Evolutionary conservation across 805 yeast genomes (phyloP).

Genomic region (Barnettozyma siamensis): DNA sequence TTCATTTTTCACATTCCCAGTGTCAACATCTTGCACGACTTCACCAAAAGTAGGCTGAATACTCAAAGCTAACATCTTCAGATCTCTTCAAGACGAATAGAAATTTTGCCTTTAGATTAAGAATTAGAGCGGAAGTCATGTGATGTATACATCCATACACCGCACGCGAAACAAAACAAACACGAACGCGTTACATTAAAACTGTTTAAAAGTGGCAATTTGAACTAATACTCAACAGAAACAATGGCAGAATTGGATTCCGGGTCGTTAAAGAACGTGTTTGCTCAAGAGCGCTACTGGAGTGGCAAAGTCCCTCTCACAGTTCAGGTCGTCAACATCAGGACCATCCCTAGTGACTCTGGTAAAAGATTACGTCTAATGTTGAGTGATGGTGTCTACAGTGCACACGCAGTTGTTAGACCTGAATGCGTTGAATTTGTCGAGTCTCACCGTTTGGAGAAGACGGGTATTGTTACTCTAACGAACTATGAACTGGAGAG

Average conservation of each 20-base stretch:
- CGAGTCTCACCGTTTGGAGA: constrained; percentile 41
- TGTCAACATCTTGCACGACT: constrained; percentile 34
- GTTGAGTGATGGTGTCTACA: constrained; percentile 47
- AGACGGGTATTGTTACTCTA: constrained; percentile 37
- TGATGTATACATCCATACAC: constrained; percentile 3
- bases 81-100: too few species aligned
- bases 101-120: too few species aligned
- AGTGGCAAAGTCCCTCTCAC: constrained; percentile 23
- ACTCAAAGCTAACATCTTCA: constrained; percentile 14
- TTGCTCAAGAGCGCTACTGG: constrained; percentile 19
- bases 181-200: constrained; percentile 2
- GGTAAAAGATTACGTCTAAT: constrained; percentile 40
- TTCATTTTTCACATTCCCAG: constrained; percentile 24
- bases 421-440: constrained; percentile 42
- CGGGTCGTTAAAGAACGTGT: constrained; percentile 16
- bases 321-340: constrained; percentile 32
- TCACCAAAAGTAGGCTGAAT: constrained; percentile 42
- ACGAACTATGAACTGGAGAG: constrained; percentile 35
- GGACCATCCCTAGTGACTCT: constrained; percentile 33
- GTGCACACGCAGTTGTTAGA: constrained; percentile 48
- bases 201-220: constrained; percentile 8
- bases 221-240: not conserved
- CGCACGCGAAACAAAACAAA: not conserved
- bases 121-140: too few species aligned
- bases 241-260: constrained; percentile 10